Conservation (phyloP, 1,284 basidiomycete genomes). For the Microbotryum intermedium region DNA sequence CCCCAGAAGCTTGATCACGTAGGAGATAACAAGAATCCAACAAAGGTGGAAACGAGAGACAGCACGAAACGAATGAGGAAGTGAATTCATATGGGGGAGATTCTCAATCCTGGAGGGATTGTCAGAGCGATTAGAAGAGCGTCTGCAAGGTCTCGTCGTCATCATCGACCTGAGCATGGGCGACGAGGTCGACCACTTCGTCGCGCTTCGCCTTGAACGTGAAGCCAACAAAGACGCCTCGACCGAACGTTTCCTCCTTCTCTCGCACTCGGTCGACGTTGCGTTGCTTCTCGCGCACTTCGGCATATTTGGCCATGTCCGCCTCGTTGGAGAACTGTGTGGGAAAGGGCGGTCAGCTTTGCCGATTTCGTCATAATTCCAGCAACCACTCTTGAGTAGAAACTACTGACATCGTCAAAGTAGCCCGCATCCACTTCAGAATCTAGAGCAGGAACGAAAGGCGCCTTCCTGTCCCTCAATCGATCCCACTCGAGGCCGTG, state of each 20-base stretch:
- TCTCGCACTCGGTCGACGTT: constrained; percentile 89
- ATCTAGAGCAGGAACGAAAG: constrained; percentile 92
- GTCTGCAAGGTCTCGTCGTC: constrained; percentile 1
- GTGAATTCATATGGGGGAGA: too few relatives aligned
- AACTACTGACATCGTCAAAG: constrained; percentile 91
- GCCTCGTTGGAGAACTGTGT: constrained; percentile 45
- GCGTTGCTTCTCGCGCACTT: constrained; percentile 93
- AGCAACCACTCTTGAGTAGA: neutral
- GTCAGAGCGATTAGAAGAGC: constrained; percentile 6
- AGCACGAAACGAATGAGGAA: too few relatives aligned
- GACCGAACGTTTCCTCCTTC: constrained; percentile 56
- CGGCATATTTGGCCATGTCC: constrained; percentile 87
- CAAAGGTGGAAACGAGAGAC: too few relatives aligned
- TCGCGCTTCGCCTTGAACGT: constrained; percentile 54
- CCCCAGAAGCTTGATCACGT: too few relatives aligned
- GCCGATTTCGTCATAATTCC: neutral
- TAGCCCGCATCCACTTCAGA: constrained; percentile 94
- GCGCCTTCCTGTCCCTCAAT: constrained; percentile 69
- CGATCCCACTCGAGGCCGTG: constrained; percentile 62
- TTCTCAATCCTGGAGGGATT: too few relatives aligned
- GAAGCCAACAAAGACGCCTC: constrained; percentile 94
- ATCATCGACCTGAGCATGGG: neutral
- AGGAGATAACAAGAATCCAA: too few relatives aligned
- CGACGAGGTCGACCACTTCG: neutral
- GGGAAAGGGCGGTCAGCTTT: neutral